phyloP scores from a whole-genome alignment of 2,329 filamentous ascomycete species.

The Aspergillus ochraceus region DNA sequence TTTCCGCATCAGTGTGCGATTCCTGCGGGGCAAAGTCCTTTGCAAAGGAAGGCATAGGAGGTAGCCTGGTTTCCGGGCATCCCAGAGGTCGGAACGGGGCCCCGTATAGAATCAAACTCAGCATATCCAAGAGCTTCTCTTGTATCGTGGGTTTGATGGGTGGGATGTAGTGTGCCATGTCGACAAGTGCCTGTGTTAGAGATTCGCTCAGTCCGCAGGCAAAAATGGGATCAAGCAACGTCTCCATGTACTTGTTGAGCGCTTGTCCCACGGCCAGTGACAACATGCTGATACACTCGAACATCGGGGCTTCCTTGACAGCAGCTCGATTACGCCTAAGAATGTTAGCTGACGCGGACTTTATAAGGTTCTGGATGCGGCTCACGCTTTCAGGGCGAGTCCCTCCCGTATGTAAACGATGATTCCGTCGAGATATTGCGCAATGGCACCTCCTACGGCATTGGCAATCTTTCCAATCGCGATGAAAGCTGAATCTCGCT shows the following conservation, averaged over 20 bases:
- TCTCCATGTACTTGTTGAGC: constrained; percentile 97
- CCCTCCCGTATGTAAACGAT: constrained; percentile 91
- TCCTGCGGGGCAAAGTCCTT: constrained; percentile 83
- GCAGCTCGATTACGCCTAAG: constrained; percentile 55
- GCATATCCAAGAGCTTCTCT: constrained; percentile 87
- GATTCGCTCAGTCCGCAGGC: constrained; percentile 92
- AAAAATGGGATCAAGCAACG: constrained; percentile 92
- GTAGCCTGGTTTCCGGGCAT: constrained; percentile 82
- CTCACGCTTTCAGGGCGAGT: constrained; percentile 72
- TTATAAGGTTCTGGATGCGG: neutral
- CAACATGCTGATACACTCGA: constrained; percentile 96
- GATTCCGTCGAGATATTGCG: constrained; percentile 91
- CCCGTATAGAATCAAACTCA: constrained; percentile 89
- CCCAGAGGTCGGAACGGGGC: constrained; percentile 90
- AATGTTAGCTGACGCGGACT: constrained; percentile 27
- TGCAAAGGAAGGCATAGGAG: constrained; percentile 76
- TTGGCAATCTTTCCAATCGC: constrained; percentile 96
- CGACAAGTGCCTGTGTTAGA: constrained; percentile 90
- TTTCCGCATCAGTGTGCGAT: constrained; percentile 81
- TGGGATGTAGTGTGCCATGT: constrained; percentile 98
- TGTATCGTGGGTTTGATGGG: constrained; percentile 92
- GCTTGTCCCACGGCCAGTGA: constrained; percentile 94
- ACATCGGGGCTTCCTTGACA: constrained; percentile 72
- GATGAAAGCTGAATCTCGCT: constrained; percentile 89
- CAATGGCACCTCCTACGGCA: constrained; percentile 91